Evolutionary conservation across 2,329 filamentous ascomycete species (phyloP).

Genomic region (Aurifilum marmelostoma): DNA sequence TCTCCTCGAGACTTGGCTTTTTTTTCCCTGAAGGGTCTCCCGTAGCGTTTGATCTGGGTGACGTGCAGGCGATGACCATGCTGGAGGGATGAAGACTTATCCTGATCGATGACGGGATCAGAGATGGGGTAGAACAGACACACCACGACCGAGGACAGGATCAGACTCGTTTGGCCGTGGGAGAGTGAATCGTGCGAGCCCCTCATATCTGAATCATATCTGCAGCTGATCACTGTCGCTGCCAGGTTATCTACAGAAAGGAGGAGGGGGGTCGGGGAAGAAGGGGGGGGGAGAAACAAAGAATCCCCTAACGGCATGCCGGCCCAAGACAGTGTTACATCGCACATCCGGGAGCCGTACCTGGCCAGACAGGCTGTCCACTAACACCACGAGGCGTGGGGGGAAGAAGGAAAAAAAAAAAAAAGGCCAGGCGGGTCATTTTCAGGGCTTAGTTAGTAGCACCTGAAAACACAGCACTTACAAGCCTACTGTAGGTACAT

Average conservation of each 20-base stretch:
- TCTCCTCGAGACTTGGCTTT: no score
- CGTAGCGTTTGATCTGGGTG: background rate
- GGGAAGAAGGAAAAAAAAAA: no score
- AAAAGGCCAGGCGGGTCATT: background rate
- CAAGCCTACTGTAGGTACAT: no score
- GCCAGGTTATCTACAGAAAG: no score
- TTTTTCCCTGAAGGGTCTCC: background rate
- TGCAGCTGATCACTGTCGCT: background rate
- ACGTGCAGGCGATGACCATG: background rate
- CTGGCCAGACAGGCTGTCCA: background rate
- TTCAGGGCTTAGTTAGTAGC: background rate
- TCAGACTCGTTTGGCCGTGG: background rate
- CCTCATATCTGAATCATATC: background rate
- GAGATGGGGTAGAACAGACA: no score
- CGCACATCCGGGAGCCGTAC: background rate
- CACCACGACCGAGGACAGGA: no score
- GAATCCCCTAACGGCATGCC: background rate
- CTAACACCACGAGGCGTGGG: background rate
- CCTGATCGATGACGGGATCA: no score
- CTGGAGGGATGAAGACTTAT: background rate
- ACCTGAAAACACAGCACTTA: no score
- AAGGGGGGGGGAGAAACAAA: background rate
- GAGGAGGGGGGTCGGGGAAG: no score
- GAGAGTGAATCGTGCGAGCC: background rate
- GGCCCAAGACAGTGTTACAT: background rate